phyloP scores from a whole-genome alignment of 176 grass and related monocot species.

The Oropetium thomaeum region DNA sequence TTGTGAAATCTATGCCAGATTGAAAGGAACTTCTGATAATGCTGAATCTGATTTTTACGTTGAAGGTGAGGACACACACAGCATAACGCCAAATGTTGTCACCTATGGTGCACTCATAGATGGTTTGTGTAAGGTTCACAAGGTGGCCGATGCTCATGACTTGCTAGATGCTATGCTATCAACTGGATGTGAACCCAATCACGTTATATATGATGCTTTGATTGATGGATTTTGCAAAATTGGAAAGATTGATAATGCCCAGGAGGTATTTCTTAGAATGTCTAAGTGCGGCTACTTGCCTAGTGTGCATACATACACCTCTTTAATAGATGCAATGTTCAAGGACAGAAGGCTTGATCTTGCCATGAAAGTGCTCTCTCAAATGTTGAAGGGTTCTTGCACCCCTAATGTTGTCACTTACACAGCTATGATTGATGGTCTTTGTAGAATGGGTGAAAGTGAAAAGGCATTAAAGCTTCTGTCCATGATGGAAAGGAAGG shows the following conservation, averaged over 20 bases:
- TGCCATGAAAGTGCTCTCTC: slow-evolving; percentile 84
- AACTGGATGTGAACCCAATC: slow-evolving; percentile 74
- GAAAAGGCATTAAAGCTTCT: slow-evolving; percentile 77
- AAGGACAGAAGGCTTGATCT: slow-evolving; percentile 96
- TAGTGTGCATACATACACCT: slow-evolving; percentile 84
- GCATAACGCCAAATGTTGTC: slow-evolving; percentile 69
- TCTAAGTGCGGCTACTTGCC: slow-evolving; percentile 71
- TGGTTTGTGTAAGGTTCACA: slow-evolving; percentile 96
- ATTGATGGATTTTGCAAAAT: slow-evolving; percentile 91
- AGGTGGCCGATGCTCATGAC: slow-evolving; percentile 63
- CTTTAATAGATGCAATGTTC: slow-evolving; percentile 87
- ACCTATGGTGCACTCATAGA: slow-evolving; percentile 94
- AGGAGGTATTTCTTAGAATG: slow-evolving; percentile 87
- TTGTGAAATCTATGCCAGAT: slow-evolving; percentile 73
- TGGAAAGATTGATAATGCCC: slow-evolving; percentile 75
- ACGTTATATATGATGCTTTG: slow-evolving; percentile 87
- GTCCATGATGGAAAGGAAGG: slow-evolving; percentile 81
- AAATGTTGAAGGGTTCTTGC: slow-evolving; percentile 87
- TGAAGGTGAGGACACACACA: slow-evolving; percentile 26
- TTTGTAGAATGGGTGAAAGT: slow-evolving; percentile 77
- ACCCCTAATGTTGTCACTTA: slow-evolving; percentile 91
- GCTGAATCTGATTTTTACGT: slow-evolving; percentile 59
- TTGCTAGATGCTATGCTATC: slow-evolving; percentile 76
- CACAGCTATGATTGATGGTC: slow-evolving; percentile 93
- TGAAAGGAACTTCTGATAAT: slow-evolving; percentile 55